phyloP scores from a whole-genome alignment of 2,329 filamentous ascomycete species.

The Claviceps africana region DNA sequence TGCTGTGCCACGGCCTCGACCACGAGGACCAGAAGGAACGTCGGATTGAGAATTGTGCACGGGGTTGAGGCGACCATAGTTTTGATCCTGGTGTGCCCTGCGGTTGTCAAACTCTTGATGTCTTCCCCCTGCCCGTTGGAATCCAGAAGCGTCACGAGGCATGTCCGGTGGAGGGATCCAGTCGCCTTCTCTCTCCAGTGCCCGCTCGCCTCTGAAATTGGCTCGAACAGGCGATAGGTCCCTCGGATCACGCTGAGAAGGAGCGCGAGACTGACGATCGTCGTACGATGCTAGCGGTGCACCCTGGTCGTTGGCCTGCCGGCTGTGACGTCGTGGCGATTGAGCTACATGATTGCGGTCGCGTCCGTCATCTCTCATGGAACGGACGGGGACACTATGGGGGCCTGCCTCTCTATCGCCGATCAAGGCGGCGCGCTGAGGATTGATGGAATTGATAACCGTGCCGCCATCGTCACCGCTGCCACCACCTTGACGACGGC shows the following conservation, averaged over 20 bases:
- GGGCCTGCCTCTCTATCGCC: conserved; percentile 22
- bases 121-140: conserved; percentile 23
- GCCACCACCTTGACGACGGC: conserved; percentile 13
- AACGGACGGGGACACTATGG: conserved; percentile 18
- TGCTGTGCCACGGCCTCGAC: conserved; percentile 29
- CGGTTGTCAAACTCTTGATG: conserved; percentile 36
- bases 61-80: conserved; percentile 47
- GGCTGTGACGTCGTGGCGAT: conserved; percentile 33
- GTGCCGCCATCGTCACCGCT: conserved; percentile 11
- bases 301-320: conserved; percentile 17
- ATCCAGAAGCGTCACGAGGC: conserved; percentile 22
- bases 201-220: conserved; percentile 20
- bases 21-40: conserved; percentile 43
- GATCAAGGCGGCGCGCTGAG: conserved; percentile 32
- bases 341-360: conserved; percentile 27
- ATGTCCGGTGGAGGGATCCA: conserved; percentile 20
- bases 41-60: conserved; percentile 26
- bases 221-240: conserved; percentile 18
- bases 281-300: conserved; percentile 30
- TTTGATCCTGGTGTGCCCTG: conserved; percentile 41
- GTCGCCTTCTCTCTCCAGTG: conserved; percentile 26
- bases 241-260: conserved; percentile 19
- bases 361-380: conserved; percentile 29
- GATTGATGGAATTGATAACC: conserved; percentile 28
- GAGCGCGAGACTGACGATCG: conserved; percentile 31